Conservation (phyloP, 768 basidiomycete genomes). For the Dacryopinax primogenitus region DNA sequence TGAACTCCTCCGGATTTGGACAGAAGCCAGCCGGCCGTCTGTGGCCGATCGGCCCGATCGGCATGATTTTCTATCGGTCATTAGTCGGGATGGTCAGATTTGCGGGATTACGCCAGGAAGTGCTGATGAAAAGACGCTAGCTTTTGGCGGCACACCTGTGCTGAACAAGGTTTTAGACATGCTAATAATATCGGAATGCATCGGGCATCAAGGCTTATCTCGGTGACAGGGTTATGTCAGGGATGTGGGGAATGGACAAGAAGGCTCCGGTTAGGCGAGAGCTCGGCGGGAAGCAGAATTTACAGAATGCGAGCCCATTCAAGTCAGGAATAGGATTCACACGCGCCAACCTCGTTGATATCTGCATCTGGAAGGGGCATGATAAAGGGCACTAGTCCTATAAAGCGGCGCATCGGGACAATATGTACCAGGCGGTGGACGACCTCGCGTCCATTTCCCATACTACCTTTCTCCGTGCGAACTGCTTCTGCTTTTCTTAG, state of each 20-base stretch:
- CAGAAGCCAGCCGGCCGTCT: not conserved
- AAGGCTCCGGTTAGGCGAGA: slow-evolving; percentile 5
- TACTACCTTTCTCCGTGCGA: not conserved
- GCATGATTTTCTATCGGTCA: not conserved
- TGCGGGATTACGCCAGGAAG: too few relatives aligned
- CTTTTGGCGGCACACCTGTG: too few relatives aligned
- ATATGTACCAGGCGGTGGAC: not conserved
- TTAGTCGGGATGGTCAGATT: too few relatives aligned
- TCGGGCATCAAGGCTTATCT: not conserved
- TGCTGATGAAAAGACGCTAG: too few relatives aligned
- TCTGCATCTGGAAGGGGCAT: not conserved
- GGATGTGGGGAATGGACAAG: not conserved
- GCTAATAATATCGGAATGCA: not conserved
- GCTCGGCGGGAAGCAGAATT: slow-evolving; percentile 2
- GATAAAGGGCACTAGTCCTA: not conserved
- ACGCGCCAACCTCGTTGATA: not conserved
- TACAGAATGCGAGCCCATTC: not conserved
- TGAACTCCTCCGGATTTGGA: not conserved
- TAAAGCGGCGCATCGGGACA: not conserved
- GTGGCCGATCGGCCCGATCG: slow-evolving; percentile 9
- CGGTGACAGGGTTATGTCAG: not conserved
- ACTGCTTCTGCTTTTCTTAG: not conserved
- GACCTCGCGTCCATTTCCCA: not conserved
- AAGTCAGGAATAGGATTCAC: not conserved
- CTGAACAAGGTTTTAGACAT: not conserved